Evolutionary conservation across 2,329 filamentous ascomycete genomes (phyloP), one percentile per base, ranked within the genome.

Genomic region (Pyrenophora seminiperda): DNA sequence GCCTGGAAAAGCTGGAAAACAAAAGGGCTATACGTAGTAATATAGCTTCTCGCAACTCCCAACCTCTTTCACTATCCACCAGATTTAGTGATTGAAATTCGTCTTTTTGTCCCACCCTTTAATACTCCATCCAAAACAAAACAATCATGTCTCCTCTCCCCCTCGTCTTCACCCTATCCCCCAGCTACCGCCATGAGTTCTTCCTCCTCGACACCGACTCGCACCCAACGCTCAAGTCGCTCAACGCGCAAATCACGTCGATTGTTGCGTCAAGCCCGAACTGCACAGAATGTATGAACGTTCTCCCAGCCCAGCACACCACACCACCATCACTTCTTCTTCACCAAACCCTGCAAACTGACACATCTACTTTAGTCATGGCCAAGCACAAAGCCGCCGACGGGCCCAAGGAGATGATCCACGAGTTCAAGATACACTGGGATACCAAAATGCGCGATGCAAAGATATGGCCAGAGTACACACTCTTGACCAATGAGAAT

Each of bases 391-490:
- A 71, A 44, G 18, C 54, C 27, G 36, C 44, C n/a, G 53, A 61
- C 15, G 56, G 53, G 0, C 42, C 43, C 0, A 51, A 56, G 13
- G 67, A 68, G 39, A 54, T 54, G 14, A 71, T 71, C 27, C 59
- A 67, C 30, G 63, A 68, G 37, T 53, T 71, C 24, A 55, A 52
- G 14, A 57, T 72, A 4, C 70, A 70, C 53, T 72, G 70, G 70
- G 60, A 60, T 42, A 58, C 53, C 13, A 56, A 56, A 37, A 60
- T 49, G 7, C 53, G 67, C 11, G 70, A 72, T 18, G 44, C 50
- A 17, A 72, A 67, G 24, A 57, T 67, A 3, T 72, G 68, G 68
- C 70, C 68, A 3, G 67, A 72, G 43, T 68, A 65, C 15, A 72
- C 70, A 5, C 48, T 70, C 7, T 39, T 72, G 39, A 71, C 67